Evolutionary conservation across 768 basidiomycete genomes (phyloP), one percentile per base, ranked within the genome.

Genomic region (Agaricus subrufescens): DNA sequence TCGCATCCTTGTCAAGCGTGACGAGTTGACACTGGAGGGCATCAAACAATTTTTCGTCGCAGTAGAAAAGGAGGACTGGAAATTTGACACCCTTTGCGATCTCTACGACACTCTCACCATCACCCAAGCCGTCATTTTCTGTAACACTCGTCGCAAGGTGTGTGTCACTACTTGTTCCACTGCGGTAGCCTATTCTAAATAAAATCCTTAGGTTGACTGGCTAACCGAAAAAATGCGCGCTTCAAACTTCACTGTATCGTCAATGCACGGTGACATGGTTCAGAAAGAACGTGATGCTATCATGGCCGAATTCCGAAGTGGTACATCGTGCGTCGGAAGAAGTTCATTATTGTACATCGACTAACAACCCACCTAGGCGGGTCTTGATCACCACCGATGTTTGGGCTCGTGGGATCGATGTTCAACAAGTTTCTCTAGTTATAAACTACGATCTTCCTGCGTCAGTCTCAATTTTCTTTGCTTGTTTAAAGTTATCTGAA

Each of bases 21-120:
- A 98, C 67, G 96, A 99, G 74, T 82, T 98, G 80, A 97, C 96
- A 50, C 80, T 98, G 55, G 96, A 99, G 66, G 90, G 90, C 8
- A 94, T 95, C 75, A 94, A 94, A 65, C 93, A 96, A 69, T 95
- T 95, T 75, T 94, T 94, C 78, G 92, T 99, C 50, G 96, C 95
- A 46, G 96, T 99, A 54, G 96, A 98, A 75, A 97, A 98, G 75
- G 96, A 99, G 72, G 96, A 99, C 68, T 98, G 95, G 95, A 99
- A 99, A 69, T 95, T 97, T 67, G 95, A 98, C 73, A 98, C 95
- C 0, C 80, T 99, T 31, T 97, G 91, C 68, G 96, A 97, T 75
- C 75, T 99, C 47, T 98, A 97, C 73, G 96, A 98, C 71, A 98
- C 96, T 29, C 85, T 99, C 62, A 98, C 95, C 52, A 98, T 99